Evolutionary conservation across 2,329 filamentous ascomycete genomes (phyloP).

Genomic region (Sporothrix globosa): DNA sequence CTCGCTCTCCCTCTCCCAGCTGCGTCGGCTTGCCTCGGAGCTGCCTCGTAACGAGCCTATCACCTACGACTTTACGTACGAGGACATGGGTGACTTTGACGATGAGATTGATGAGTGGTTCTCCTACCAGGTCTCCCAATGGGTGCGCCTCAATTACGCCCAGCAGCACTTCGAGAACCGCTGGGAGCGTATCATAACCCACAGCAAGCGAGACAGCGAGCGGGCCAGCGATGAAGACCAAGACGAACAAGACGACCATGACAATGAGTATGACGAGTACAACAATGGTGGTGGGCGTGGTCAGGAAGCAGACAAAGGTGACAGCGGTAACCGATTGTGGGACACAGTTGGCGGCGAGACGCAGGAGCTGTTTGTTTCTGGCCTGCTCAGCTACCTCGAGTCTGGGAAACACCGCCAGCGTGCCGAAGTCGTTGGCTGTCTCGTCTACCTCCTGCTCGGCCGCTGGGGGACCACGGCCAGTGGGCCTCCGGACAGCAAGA

Average conservation of each 20-base stretch:
- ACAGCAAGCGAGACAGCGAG: constrained; percentile 38
- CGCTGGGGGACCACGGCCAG: constrained; percentile 71
- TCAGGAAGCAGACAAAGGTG: neutral
- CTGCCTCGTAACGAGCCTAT: constrained; percentile 69
- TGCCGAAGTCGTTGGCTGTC: constrained; percentile 58
- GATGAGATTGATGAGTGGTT: constrained; percentile 67
- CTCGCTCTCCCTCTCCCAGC: constrained; percentile 74
- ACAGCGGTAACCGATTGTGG: constrained; percentile 56
- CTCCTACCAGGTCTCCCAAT: constrained; percentile 84
- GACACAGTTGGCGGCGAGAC: constrained; percentile 62
- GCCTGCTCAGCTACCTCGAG: constrained; percentile 53
- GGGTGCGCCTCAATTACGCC: constrained; percentile 73
- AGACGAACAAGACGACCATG: constrained; percentile 36
- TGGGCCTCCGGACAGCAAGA: constrained; percentile 44
- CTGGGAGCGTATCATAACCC: constrained; percentile 62
- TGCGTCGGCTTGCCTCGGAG: constrained; percentile 73
- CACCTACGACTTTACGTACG: constrained; percentile 84
- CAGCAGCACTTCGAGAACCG: constrained; percentile 76
- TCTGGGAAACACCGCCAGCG: constrained; percentile 47
- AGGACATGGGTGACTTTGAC: constrained; percentile 60
- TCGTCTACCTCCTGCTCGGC: constrained; percentile 67
- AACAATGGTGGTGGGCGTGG: neutral
- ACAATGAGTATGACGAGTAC: constrained; percentile 45
- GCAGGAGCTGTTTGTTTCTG: constrained; percentile 60
- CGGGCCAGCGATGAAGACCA: constrained; percentile 32